Base-by-base conservation (phyloP, 768 basidiomycete genomes). In the Podaxis sp. region DNA sequence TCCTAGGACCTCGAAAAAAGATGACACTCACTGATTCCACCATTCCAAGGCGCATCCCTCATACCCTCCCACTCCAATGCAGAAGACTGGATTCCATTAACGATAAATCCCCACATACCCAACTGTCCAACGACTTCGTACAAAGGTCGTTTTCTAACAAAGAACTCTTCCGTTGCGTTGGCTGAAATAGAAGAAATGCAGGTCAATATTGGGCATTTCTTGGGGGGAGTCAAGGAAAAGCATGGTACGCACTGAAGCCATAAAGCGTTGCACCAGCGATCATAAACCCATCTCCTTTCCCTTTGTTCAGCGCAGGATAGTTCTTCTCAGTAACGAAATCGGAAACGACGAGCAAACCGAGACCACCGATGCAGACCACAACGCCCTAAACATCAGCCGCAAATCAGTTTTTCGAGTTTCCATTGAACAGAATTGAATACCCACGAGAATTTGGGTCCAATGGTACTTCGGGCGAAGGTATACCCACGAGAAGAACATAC, bases 101-200 rank as follows among this genome's bases (percentile, higher is more conserved):
- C 86, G 52, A 94, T 69, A 58, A 85, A 83, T 28, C 92, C 93
- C 81, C 84, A 95, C 82, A 94, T 85, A 5, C 93, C 93, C 51
- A 94, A 73, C 71, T 91, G 90, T 10, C 93, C 93, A 16, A 94
- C 86, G 59, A 94, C 90, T 75, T 94, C 93, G 66, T 92, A 94
- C 42, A 94, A 75, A 4, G 93, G 93, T 11, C 85, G 79, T 65
- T 75, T 83, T 61, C 92, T 82, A 32, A 95, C 93, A 61, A 94
- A 84, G 72, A 90, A 90, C 69, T 94, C 93, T 70, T 95, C 93
- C 0, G 90, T 91, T 28, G 92, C 90, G 64, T 94, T 94, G 23
- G 90, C 91, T 93, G 63, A 32, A 23, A 25, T 56, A 55, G 25
- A 7, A 36, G 13, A 42, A 25, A 37, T 16, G 13, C 14, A 10